Evolutionary conservation across 2,329 filamentous ascomycete species (phyloP).

Genomic region (Teratosphaeria pseudoeucalypti): DNA sequence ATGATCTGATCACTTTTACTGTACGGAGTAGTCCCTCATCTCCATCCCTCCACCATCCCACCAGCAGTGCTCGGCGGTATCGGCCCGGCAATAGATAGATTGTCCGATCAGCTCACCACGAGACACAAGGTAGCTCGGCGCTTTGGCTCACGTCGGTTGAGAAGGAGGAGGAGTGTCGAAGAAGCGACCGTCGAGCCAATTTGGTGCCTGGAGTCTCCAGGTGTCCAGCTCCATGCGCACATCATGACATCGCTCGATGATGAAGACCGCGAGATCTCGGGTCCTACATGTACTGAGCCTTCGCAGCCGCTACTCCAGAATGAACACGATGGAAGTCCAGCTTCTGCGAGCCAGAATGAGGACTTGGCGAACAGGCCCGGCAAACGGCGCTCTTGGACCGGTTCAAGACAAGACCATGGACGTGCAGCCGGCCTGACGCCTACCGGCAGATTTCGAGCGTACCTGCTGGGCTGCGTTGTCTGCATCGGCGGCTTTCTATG

Average conservation of each 20-base stretch:
- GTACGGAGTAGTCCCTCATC: neutral
- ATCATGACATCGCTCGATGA: neutral
- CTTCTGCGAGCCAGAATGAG: neutral
- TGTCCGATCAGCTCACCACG: neutral
- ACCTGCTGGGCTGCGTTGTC: slow-evolving; percentile 42
- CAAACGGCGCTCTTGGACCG: neutral
- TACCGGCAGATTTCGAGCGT: slow-evolving; percentile 36
- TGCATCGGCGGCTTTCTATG: slow-evolving; percentile 42
- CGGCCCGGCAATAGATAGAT: neutral
- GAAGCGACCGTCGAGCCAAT: neutral
- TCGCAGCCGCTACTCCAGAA: neutral
- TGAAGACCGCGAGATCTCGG: neutral
- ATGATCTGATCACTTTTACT: neutral
- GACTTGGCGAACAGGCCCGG: neutral
- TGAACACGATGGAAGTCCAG: neutral
- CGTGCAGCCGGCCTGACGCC: slow-evolving; percentile 1
- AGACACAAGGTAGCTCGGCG: neutral
- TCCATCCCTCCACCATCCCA: neutral
- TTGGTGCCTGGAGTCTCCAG: neutral
- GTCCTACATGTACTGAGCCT: neutral
- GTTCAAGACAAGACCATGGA: neutral
- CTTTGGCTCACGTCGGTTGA: neutral
- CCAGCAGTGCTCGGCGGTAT: neutral
- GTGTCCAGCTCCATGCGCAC: neutral
- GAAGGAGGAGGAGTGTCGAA: neutral